A percentile compares a stretch with the other conserved stretches of the same genome.
phyloP scores from a whole-genome alignment of 768 basidiomycete genomes.

The Phallus indusiatus region DNA sequence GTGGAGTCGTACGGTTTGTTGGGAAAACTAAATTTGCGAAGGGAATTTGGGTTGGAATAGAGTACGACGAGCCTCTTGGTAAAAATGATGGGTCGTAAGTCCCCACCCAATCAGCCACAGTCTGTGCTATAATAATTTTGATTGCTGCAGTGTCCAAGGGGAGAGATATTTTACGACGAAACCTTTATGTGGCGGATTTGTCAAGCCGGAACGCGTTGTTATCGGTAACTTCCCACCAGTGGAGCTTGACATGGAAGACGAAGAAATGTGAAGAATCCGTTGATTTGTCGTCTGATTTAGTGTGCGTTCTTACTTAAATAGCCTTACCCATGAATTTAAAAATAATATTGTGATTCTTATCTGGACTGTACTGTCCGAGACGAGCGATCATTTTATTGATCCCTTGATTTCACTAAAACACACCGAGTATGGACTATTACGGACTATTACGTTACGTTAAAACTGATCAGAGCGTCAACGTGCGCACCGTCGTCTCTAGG shows the following conservation, averaged over 20 bases:
- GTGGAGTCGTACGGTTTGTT: slow-evolving; percentile 80
- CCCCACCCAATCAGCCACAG: background rate
- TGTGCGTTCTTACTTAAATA: too few species aligned
- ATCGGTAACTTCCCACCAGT: slow-evolving; percentile 84
- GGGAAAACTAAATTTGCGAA: slow-evolving; percentile 71
- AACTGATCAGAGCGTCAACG: too few species aligned
- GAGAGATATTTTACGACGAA: slow-evolving; percentile 77
- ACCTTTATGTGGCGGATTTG: slow-evolving; percentile 76
- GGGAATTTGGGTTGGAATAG: slow-evolving; percentile 82
- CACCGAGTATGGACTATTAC: too few species aligned
- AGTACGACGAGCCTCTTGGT: slow-evolving; percentile 92
- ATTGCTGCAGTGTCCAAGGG: slow-evolving; percentile 58
- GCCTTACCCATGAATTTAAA: too few species aligned
- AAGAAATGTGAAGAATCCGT: slow-evolving; percentile 23
- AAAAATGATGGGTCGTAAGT: slow-evolving; percentile 94
- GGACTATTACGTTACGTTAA: too few species aligned
- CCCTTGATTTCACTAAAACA: too few species aligned
- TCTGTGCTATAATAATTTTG: background rate
- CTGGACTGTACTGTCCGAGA: too few species aligned
- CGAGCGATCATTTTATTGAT: too few species aligned
- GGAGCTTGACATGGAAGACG: slow-evolving; percentile 67
- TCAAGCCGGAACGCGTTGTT: slow-evolving; percentile 69
- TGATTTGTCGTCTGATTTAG: too few species aligned
- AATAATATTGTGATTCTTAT: too few species aligned
- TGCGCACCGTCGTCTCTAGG: too few species aligned